These are phyloP conservation scores for Dothiorella sarmentorum DNA, from an alignment of 2,329 filamentous ascomycete genomes.

Conservation along the genomic window DNA sequence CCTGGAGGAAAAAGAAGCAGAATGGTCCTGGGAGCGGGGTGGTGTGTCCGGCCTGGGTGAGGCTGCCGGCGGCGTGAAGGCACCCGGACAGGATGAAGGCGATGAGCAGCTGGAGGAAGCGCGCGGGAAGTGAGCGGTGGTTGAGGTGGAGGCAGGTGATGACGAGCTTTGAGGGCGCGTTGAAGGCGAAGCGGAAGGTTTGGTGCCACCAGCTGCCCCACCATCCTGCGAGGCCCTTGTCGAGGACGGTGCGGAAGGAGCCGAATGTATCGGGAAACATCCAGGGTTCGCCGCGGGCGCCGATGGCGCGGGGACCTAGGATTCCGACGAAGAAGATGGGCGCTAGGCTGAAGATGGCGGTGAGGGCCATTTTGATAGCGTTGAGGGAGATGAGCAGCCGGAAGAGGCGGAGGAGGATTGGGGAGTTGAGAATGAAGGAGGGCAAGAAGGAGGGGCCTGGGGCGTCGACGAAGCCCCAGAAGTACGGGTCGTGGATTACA, in stretches of 20 bases:
- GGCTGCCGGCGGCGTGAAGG: constrained; percentile 69
- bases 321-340: constrained; percentile 60
- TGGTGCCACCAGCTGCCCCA: constrained; percentile 94
- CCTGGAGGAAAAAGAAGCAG: constrained; percentile 71
- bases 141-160: constrained; percentile 30
- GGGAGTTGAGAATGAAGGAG: constrained; percentile 42
- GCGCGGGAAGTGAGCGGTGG: constrained; percentile 34
- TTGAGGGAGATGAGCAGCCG: constrained; percentile 56
- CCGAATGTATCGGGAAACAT: constrained; percentile 61
- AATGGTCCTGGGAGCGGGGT: constrained; percentile 52
- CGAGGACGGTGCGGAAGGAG: constrained; percentile 51
- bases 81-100: constrained; percentile 66
- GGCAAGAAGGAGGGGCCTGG: constrained; percentile 43
- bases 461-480: constrained; percentile 51
- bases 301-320: constrained; percentile 57
- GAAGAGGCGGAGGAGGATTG: constrained; percentile 49
- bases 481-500: constrained; percentile 77
- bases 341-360: constrained; percentile 57
- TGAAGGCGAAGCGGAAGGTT: constrained; percentile 72
- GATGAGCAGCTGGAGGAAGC: constrained; percentile 42
- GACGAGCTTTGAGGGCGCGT: constrained; percentile 55
- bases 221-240: constrained; percentile 71
- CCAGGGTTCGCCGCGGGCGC: constrained; percentile 59
- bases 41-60: constrained; percentile 62
- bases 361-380: constrained; percentile 59